These are phyloP conservation scores for Emergomyces orientalis DNA, from an alignment of 2,329 filamentous ascomycete species.

Conservation along the genomic window DNA sequence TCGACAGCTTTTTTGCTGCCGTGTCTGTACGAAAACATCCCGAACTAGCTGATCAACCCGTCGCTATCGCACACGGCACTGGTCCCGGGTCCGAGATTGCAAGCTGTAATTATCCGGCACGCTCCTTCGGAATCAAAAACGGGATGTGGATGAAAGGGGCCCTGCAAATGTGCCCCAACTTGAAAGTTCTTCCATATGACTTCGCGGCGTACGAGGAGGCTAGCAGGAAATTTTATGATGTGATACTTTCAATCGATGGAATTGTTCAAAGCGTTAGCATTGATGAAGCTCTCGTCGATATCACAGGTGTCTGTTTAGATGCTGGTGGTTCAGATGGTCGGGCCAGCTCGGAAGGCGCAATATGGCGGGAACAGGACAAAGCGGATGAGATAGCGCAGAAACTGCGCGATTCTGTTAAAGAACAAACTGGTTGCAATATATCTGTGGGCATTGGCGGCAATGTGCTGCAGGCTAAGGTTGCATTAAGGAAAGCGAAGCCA, in stretches of 20 bases:
- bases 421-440: slow-evolving; percentile 71
- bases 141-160: slow-evolving; percentile 99
- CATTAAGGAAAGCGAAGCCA: slow-evolving; percentile 83
- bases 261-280: slow-evolving; percentile 93
- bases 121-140: slow-evolving; percentile 80
- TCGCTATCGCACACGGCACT: slow-evolving; percentile 77
- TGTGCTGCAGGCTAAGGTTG: slow-evolving; percentile 83
- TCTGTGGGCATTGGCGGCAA: slow-evolving; percentile 90
- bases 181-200: slow-evolving; percentile 90
- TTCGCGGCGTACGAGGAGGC: slow-evolving; percentile 91
- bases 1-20: slow-evolving; percentile 96
- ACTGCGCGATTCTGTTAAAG: slow-evolving; percentile 61
- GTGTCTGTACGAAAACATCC: slow-evolving; percentile 75
- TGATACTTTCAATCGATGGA: slow-evolving; percentile 68
- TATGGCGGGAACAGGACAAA: slow-evolving; percentile 68
- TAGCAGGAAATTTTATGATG: slow-evolving; percentile 77
- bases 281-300: slow-evolving; percentile 85
- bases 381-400: slow-evolving; percentile 60
- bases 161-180: slow-evolving; percentile 67
- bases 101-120: slow-evolving; percentile 90
- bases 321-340: slow-evolving; percentile 57
- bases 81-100: slow-evolving; percentile 89
- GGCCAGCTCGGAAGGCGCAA: slow-evolving; percentile 55
- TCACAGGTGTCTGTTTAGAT: slow-evolving; percentile 60
- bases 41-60: slow-evolving; percentile 66